Percentiles rank a stretch among this genome's conserved stretches.
Conservation (phyloP, 345 rosid genomes). For the Citrus hindsii region DNA sequence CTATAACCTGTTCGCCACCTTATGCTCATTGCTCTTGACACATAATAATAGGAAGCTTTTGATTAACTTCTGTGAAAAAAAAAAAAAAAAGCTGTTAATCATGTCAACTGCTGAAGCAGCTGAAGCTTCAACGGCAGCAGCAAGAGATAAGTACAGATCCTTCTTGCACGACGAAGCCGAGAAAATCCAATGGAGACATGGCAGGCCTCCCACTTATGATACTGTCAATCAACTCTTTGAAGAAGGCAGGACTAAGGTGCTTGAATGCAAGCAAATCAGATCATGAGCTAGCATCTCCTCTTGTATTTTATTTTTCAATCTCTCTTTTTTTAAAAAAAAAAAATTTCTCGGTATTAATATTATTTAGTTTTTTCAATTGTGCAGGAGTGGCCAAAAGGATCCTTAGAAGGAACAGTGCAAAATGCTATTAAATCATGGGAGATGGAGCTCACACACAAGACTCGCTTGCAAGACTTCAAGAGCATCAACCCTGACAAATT, state of each 20-base stretch:
- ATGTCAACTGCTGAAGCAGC: conserved; percentile 24
- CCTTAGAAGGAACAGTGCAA: conserved; percentile 73
- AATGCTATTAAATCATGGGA: conserved; percentile 89
- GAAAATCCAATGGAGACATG: conserved; percentile 59
- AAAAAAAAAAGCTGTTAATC: background rate
- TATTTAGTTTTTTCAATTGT: background rate
- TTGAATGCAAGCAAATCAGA: background rate
- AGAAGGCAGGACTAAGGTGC: conserved; percentile 64
- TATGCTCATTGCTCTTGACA: too few species aligned
- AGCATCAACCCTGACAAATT: conserved; percentile 68
- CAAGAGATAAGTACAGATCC: conserved; percentile 58
- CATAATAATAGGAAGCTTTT: background rate
- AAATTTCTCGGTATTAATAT: too few species aligned
- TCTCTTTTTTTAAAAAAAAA: background rate
- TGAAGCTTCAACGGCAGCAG: background rate
- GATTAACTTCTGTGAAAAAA: too few species aligned
- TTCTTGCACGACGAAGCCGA: conserved; percentile 40
- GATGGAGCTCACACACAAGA: conserved; percentile 79
- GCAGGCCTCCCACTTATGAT: conserved; percentile 53
- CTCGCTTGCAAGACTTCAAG: conserved; percentile 62
- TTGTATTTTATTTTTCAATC: too few species aligned
- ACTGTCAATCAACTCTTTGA: conserved; percentile 61
- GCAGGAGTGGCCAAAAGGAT: conserved; percentile 78
- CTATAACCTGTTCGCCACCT: too few species aligned
- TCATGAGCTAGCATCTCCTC: too few species aligned